Conservation (phyloP, 768 basidiomycete species). For the Sporobolomyces phaffii region DNA sequence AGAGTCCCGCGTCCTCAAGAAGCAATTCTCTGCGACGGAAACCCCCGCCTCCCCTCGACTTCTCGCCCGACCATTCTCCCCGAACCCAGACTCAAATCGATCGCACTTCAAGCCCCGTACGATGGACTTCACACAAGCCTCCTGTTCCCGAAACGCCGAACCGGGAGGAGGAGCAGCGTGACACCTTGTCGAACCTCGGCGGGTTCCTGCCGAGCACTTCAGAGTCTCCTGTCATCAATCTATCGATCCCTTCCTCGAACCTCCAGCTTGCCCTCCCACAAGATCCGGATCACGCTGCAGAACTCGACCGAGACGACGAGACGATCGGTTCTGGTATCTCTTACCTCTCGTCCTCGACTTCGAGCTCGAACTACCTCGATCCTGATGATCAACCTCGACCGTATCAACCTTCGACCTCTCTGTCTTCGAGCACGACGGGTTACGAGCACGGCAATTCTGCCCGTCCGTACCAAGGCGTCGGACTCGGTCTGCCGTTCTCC, state of each 20-base stretch:
- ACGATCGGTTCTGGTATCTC: slow-evolving; percentile 9
- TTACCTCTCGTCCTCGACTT: slow-evolving; percentile 16
- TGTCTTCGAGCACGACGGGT: not conserved
- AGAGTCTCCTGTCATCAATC: slow-evolving; percentile 15
- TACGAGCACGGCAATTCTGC: not conserved
- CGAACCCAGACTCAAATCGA: not conserved
- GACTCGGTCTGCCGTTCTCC: slow-evolving; percentile 39
- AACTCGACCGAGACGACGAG: slow-evolving; percentile 9
- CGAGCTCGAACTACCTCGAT: not conserved
- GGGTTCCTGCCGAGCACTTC: slow-evolving; percentile 1
- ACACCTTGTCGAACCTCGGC: slow-evolving; percentile 16
- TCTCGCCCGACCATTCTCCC: slow-evolving; percentile 3
- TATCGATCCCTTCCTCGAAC: not conserved
- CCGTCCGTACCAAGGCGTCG: slow-evolving; percentile 29
- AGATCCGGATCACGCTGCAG: too few species aligned
- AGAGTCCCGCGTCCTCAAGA: slow-evolving; percentile 2
- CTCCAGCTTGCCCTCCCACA: not conserved
- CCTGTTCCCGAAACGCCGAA: not conserved
- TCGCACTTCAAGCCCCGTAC: not conserved
- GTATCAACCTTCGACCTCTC: not conserved
- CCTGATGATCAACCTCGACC: not conserved
- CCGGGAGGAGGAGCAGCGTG: slow-evolving; percentile 9
- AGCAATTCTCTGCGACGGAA: slow-evolving; percentile 7
- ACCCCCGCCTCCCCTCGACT: slow-evolving; percentile 26
- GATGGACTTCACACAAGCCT: not conserved